Base-by-base conservation (phyloP, 495 filamentous ascomycete genomes). In the Parmelia sp. region DNA sequence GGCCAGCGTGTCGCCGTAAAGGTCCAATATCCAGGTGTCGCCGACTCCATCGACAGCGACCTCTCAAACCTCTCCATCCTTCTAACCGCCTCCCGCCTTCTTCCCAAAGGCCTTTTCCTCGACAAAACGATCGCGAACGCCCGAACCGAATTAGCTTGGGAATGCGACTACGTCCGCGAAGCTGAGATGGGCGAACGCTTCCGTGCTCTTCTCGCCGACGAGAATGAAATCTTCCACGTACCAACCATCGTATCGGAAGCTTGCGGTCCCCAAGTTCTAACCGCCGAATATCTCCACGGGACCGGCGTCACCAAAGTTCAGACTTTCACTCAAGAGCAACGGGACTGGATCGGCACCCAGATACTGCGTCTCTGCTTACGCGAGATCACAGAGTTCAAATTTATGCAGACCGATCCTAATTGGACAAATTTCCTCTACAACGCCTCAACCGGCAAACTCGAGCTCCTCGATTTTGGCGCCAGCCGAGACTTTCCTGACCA, bases 341-440 rank as follows among this genome's bases (percentile, higher is more conserved):
- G 85, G 58, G 92, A 98, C 79, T 96, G 91, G 86, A 80, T 83
- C 62, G 94, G 94, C 57, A 94, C 89, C 4, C 90, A 97, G 70
- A 90, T 98, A 68, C 81, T 98, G 58, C 90, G 92, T 15, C 84
- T 98, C 23, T 97, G 94, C 71, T 83, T 98, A 42, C 89, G 92
- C 57, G 94, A 98, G 74, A 91, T 97, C 70, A 84, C 83, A 61
- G 90, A 96, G 69, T 98, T 96, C 80, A 83, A 79, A 51, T 98
- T 94, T 80, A 98, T 98, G 94, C 94, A 98, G 76, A 97, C 94
- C 33, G 94, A 98, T 76, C 94, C 94, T 25, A 98, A 98, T 79
- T 98, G 95, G 94, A 97, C 95, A n/a, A 98, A 98, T 72, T 98
- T 98, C 78, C 79, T 97, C 35, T 97, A 90, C 79, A 96, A 98